Evolutionary conservation across 1,284 basidiomycete genomes (phyloP).

Genomic region (Ustilago crameri): DNA sequence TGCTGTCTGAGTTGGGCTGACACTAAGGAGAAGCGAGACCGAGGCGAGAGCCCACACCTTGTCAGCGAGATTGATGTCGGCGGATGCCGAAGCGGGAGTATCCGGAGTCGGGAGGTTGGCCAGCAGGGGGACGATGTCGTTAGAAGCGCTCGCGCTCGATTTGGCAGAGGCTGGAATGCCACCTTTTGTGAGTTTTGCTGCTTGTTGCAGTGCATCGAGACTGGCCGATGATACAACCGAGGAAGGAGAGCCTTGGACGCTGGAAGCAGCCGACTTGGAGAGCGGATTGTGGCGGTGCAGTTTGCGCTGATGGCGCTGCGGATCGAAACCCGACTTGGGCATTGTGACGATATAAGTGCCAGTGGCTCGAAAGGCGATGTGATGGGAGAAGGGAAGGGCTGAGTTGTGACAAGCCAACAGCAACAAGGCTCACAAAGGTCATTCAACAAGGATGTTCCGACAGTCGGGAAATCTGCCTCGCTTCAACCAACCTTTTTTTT

Average conservation of each 20-base stretch:
- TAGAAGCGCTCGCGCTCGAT: slow-evolving; percentile 5
- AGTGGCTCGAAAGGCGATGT: background rate
- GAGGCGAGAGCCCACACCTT: slow-evolving; percentile 65
- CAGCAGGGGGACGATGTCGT: slow-evolving; percentile 57
- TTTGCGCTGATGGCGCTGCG: slow-evolving; percentile 48
- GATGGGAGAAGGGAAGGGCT: background rate
- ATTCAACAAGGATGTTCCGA: too few relatives aligned
- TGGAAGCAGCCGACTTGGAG: slow-evolving; percentile 13
- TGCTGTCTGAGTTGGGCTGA: slow-evolving; percentile 37
- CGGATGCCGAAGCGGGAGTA: slow-evolving; percentile 4
- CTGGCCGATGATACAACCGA: slow-evolving; percentile 18
- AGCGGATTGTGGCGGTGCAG: slow-evolving; percentile 55
- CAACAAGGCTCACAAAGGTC: too few relatives aligned
- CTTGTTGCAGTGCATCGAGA: slow-evolving; percentile 31
- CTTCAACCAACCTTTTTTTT: too few relatives aligned
- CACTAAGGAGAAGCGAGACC: slow-evolving; percentile 52
- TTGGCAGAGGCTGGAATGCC: background rate
- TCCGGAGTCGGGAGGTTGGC: slow-evolving; percentile 48
- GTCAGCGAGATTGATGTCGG: slow-evolving; percentile 45
- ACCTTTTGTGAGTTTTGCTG: slow-evolving; percentile 8
- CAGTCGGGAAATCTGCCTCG: too few relatives aligned
- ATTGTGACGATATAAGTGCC: slow-evolving; percentile 19
- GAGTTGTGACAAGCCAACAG: too few relatives aligned
- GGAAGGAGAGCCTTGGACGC: slow-evolving; percentile 11
- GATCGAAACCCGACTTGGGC: slow-evolving; percentile 59